Evolutionary conservation across 306 rosid species (phyloP).

Genomic region (Vigna nakashimae): DNA sequence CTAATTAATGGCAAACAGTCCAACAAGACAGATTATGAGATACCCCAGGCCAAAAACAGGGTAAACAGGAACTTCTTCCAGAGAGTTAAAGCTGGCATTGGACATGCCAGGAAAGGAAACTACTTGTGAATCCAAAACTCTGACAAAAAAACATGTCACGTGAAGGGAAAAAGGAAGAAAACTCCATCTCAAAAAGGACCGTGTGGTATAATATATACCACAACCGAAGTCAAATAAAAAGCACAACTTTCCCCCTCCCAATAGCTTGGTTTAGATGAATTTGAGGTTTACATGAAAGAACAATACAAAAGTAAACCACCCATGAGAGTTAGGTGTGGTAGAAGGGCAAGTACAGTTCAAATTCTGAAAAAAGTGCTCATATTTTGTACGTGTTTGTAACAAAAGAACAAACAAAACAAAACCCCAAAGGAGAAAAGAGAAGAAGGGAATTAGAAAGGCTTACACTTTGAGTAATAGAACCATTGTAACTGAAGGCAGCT

Average conservation of each 20-base stretch:
- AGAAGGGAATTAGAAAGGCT: slow-evolving; percentile 26
- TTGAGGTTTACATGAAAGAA: neutral
- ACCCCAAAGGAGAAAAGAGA: neutral
- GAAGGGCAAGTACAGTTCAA: neutral
- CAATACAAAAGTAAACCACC: neutral
- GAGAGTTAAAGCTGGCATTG: slow-evolving; percentile 23
- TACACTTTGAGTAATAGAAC: slow-evolving; percentile 73
- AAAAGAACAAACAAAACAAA: neutral
- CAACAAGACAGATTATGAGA: neutral
- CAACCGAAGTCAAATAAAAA: neutral
- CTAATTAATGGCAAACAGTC: slow-evolving; percentile 10
- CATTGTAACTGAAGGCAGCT: slow-evolving; percentile 62
- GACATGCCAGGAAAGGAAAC: slow-evolving; percentile 22
- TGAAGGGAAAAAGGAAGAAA: slow-evolving; percentile 9
- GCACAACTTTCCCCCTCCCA: neutral
- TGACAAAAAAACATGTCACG: slow-evolving; percentile 3
- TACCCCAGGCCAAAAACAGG: slow-evolving; percentile 10
- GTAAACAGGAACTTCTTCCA: slow-evolving; percentile 2
- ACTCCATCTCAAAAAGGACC: neutral
- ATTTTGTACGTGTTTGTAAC: neutral
- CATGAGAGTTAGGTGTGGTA: neutral
- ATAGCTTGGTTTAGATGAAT: neutral
- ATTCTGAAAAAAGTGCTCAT: neutral
- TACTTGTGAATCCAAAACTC: neutral
- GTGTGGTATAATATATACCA: neutral